Evolutionary conservation across 768 basidiomycete genomes (phyloP), one percentile per base, ranked within the genome.

Genomic region (Mycena pura): DNA sequence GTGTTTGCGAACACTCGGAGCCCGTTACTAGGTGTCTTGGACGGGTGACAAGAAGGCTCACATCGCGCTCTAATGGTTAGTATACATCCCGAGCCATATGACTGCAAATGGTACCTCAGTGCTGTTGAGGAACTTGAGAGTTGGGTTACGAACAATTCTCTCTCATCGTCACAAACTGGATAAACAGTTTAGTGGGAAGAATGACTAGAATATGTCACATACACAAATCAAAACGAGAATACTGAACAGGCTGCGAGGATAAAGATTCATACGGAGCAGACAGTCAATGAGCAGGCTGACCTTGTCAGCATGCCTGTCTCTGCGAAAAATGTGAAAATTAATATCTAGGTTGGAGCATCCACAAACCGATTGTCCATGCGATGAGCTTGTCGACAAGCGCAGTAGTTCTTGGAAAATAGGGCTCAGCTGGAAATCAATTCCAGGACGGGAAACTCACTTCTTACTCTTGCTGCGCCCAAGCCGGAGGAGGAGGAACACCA

Each of bases 281-380:
- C n/a, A n/a, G n/a, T n/a, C n/a, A n/a, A n/a, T n/a, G n/a, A n/a
- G n/a, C n/a, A n/a, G n/a, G n/a, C n/a, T 19, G 19, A 57, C 56
- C 45, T 47, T 47, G 56, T 48, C 27, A 57, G 27, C 45, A 57
- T 48, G 28, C 56, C 56, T 28, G 56, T 57, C 28, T 57, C 56
- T 57, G 46, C 14, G n/a, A 19, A 8, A 28, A 47, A 41, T 32
- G 46, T 57, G 36, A 57, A 36, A 19, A 6, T n/a, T 22, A 41
- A 32, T 22, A 21, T 31, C 17, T n/a, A 48, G 29, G 24, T 6
- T n/a, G n/a, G 34, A 27, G 11, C 34, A 14, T 48, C 13, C 21
- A 45, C 36, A 40, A 15, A 57, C 56, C 56, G 27, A 57, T 57
- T 11, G 45, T 39, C 56, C 56, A 57, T 15, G 24, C 15, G 15